Base-by-base conservation (phyloP, 2,329 filamentous ascomycete genomes). In the Aaosphaeria arxii region DNA sequence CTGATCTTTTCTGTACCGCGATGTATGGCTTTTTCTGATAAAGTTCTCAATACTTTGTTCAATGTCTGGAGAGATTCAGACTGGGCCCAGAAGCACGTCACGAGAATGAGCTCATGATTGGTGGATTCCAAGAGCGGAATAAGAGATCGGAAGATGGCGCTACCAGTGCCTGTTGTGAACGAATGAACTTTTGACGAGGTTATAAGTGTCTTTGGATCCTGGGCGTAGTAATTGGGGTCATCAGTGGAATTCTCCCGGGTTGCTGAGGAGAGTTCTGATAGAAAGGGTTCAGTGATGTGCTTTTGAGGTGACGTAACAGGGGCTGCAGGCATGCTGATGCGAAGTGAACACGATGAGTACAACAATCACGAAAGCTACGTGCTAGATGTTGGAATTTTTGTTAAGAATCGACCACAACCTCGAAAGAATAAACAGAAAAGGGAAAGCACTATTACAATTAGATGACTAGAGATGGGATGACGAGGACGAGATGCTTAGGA, bases 71-170 rank as follows among this genome's bases (percentile, higher is more conserved):
- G 74, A 0, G 83, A 85, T 1, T 77, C 69, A 0, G 88, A 91
- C 0, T 74, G 73, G 0, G 88, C 84, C 88, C 88, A 91, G 70
- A 91, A 94, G 68, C 89, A 92, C 6, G 89, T 92, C 5, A 91
- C 86, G 39, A 94, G 77, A 49, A 91, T 81, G 30, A 91, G 73
- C 58, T 90, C 88, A 42, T 77, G 71, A 33, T 78, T 73, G 2
- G 88, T 84, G 1, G 71, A 63, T 4, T 81, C 70, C 4, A 91
- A 77, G 6, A 83, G 81, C 1, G 86, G 82, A 0, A 86, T 70
- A 5, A 90, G 73, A 4, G 66, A 60, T 2, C 57, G 42, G 59
- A 71, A 77, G 44, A 79, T 70, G 6, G 63, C 57, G 17, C 67
- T 68, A 40, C 76, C 76, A 1, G 74, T 77, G 7, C 75, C 75